Evolutionary conservation across 352 stramenopile species (phyloP).

Genomic region (Pythium aquatile): DNA sequence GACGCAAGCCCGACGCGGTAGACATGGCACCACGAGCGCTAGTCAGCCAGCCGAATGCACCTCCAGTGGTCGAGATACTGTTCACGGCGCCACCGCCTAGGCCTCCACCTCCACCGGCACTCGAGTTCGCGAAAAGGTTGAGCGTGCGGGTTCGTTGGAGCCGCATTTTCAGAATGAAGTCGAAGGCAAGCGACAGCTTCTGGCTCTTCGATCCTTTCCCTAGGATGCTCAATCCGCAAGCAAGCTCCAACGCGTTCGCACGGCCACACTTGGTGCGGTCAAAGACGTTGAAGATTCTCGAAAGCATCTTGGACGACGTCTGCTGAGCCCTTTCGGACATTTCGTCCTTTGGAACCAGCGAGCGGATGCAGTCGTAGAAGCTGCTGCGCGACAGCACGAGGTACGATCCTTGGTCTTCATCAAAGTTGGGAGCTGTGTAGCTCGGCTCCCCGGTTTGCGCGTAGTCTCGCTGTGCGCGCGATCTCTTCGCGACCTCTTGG

Average conservation of each 20-base stretch:
- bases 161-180: conserved; percentile 86
- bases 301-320: conserved; percentile 81
- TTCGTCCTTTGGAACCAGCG: conserved; percentile 68
- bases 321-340: conserved; percentile 86
- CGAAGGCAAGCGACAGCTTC: conserved; percentile 83
- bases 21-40: conserved; percentile 45
- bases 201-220: conserved; percentile 85
- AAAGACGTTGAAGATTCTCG: conserved; percentile 83
- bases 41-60: conserved; percentile 49
- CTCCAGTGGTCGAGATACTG: conserved; percentile 48
- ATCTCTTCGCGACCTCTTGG: conserved; percentile 70
- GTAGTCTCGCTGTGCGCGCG: conserved; percentile 40
- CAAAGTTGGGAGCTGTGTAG: conserved; percentile 29
- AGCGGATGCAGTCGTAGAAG: conserved; percentile 88
- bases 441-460: not conserved
- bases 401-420: conserved; percentile 85
- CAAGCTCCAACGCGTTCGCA: conserved; percentile 84
- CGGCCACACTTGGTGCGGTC: conserved; percentile 79
- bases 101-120: conserved; percentile 15
- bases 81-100: conserved; percentile 34
- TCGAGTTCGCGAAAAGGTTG: conserved; percentile 55
- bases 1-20: conserved; percentile 35
- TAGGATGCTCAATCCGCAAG: conserved; percentile 82
- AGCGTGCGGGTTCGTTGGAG: conserved; percentile 73
- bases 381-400: conserved; percentile 72